These are phyloP conservation scores for Ogataea nonfermentans DNA, from an alignment of 805 yeast genomes.

Conservation along the genomic window DNA sequence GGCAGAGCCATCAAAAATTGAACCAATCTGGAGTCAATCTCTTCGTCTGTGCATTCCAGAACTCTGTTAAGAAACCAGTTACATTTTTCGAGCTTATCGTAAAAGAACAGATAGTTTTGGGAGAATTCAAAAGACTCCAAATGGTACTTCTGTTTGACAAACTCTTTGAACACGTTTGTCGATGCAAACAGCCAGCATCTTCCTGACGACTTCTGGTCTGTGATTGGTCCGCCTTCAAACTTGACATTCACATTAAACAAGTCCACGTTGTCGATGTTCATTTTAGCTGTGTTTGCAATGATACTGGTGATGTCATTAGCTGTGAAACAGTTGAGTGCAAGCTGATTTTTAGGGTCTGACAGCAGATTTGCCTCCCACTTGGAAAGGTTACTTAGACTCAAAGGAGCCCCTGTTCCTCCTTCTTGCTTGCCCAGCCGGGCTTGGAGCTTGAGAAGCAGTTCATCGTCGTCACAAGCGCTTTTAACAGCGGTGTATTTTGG, in stretches of 20 bases:
- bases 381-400: slow-evolving; percentile 33
- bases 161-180: slow-evolving; percentile 69
- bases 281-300: slow-evolving; percentile 37
- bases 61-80: slow-evolving; percentile 78
- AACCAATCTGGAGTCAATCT: slow-evolving; percentile 68
- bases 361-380: slow-evolving; percentile 47
- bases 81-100: slow-evolving; percentile 83
- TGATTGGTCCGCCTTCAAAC: slow-evolving; percentile 61
- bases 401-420: slow-evolving; percentile 27
- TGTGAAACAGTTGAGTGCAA: slow-evolving; percentile 55
- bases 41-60: slow-evolving; percentile 63
- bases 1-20: slow-evolving; percentile 65
- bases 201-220: slow-evolving; percentile 75
- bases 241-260: slow-evolving; percentile 45
- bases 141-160: slow-evolving; percentile 59
- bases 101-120: slow-evolving; percentile 77
- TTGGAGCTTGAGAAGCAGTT: slow-evolving; percentile 32
- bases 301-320: slow-evolving; percentile 44
- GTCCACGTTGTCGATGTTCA: slow-evolving; percentile 32
- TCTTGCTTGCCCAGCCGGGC: slow-evolving; percentile 17
- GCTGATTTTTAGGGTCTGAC: slow-evolving; percentile 46
- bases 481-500: slow-evolving; percentile 23
- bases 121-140: slow-evolving; percentile 72
- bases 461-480: slow-evolving; percentile 28
- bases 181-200: slow-evolving; percentile 92